A percentile compares a stretch with the other conserved stretches of the same genome.
Evolutionary conservation across 2,329 filamentous ascomycete genomes (phyloP).

Genomic region (Sclerotinia borealis): DNA sequence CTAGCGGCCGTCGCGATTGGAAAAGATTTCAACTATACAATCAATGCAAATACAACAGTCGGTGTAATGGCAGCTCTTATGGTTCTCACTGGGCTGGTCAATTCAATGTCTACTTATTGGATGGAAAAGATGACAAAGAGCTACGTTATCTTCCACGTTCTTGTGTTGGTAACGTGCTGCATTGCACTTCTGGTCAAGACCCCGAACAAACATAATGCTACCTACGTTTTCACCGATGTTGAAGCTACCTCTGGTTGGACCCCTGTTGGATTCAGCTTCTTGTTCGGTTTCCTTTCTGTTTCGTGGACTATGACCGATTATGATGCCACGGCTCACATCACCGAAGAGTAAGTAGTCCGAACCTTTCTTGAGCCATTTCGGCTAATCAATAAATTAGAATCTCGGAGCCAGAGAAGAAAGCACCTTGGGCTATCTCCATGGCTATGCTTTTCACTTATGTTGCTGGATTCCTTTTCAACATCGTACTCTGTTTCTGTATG

Average conservation of each 20-base stretch:
- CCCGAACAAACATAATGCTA: slow-evolving; percentile 44
- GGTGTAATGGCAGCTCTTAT: slow-evolving; percentile 51
- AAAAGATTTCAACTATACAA: slow-evolving; percentile 41
- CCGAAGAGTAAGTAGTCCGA: slow-evolving; percentile 38
- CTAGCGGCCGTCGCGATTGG: slow-evolving; percentile 49
- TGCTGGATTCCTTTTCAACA: slow-evolving; percentile 51
- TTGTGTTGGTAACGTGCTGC: slow-evolving; percentile 44
- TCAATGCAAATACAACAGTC: slow-evolving; percentile 42
- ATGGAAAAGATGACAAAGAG: slow-evolving; percentile 52
- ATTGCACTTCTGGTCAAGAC: slow-evolving; percentile 46
- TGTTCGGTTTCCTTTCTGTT: slow-evolving; percentile 56
- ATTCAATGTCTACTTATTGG: slow-evolving; percentile 51
- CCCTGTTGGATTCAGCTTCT: slow-evolving; percentile 48
- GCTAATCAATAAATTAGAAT: slow-evolving; percentile 31
- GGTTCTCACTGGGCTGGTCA: slow-evolving; percentile 45
- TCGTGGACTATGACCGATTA: slow-evolving; percentile 57
- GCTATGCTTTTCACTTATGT: slow-evolving; percentile 52
- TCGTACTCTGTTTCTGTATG: slow-evolving; percentile 53
- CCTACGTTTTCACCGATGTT: slow-evolving; percentile 50
- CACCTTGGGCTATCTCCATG: slow-evolving; percentile 49
- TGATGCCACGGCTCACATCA: slow-evolving; percentile 42
- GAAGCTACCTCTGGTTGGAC: slow-evolving; percentile 47
- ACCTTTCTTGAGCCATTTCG: slow-evolving; percentile 2
- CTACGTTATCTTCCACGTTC: slow-evolving; percentile 52
- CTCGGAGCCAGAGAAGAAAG: slow-evolving; percentile 43